Evolutionary conservation across 371 early-diverging fungal genomes (phyloP).

Genomic region (Batrachochytrium dendrobatidis): DNA sequence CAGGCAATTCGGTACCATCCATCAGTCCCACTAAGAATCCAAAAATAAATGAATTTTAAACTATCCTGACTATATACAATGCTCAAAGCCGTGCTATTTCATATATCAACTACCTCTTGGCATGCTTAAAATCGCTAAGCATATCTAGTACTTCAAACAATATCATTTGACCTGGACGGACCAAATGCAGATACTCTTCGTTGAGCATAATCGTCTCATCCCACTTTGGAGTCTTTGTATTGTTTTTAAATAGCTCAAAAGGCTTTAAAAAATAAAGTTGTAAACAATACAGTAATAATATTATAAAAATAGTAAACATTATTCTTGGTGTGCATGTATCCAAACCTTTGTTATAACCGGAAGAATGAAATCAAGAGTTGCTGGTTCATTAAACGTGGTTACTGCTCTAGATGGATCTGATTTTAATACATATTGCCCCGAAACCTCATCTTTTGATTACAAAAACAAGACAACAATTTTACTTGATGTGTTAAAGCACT

Average conservation of each 20-base stretch:
- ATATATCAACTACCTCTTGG: neutral
- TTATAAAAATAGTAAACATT: neutral
- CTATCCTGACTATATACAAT: neutral
- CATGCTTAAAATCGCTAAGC: constrained; percentile 7
- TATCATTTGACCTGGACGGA: constrained; percentile 14
- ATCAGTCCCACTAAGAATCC: constrained; percentile 14
- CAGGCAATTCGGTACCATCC: constrained; percentile 38
- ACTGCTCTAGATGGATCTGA: constrained; percentile 13
- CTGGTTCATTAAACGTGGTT: constrained; percentile 24
- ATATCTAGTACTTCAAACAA: constrained; percentile 41
- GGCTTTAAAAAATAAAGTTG: constrained; percentile 15
- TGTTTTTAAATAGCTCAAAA: constrained; percentile 24
- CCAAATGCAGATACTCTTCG: constrained; percentile 29
- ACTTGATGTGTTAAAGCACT: neutral
- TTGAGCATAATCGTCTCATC: constrained; percentile 32
- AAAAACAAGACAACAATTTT: neutral
- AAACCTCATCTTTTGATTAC: constrained; percentile 27
- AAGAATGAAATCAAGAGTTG: constrained; percentile 22
- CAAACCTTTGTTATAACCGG: constrained; percentile 36
- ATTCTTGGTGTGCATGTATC: neutral
- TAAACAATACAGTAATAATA: neutral
- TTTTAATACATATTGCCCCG: constrained; percentile 28
- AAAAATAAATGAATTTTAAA: neutral
- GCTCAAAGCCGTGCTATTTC: neutral
- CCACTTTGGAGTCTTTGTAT: constrained; percentile 34